Conservation (phyloP, 352 stramenopile genomes). For the Pythium scleroteichum region DNA sequence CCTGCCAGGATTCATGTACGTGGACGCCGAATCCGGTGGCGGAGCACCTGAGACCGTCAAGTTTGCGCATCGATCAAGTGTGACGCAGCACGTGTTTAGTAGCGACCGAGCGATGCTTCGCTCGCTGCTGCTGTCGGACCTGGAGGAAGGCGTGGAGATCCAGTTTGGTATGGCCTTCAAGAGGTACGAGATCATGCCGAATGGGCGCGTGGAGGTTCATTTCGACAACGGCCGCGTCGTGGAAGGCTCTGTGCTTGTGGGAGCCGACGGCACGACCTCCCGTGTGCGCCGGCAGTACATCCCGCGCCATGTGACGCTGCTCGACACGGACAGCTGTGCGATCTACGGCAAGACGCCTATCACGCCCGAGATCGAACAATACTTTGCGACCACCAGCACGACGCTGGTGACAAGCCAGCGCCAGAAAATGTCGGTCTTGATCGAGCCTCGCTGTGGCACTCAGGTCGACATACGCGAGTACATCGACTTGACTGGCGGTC, state of each 20-base stretch:
- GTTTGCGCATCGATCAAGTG: too few species aligned
- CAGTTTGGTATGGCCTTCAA: slow-evolving; percentile 64
- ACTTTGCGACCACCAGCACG: slow-evolving; percentile 45
- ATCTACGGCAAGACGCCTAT: slow-evolving; percentile 73
- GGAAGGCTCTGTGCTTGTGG: slow-evolving; percentile 51
- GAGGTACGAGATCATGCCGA: slow-evolving; percentile 39
- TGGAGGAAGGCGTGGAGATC: slow-evolving; percentile 48
- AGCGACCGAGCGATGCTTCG: slow-evolving; percentile 31
- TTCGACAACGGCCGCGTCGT: slow-evolving; percentile 57
- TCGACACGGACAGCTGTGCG: slow-evolving; percentile 63
- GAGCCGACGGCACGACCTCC: slow-evolving; percentile 59
- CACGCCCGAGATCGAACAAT: slow-evolving; percentile 43
- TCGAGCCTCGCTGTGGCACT: slow-evolving; percentile 47
- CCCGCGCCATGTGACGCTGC: slow-evolving; percentile 38
- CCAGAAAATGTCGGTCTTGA: slow-evolving; percentile 56
- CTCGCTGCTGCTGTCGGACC: slow-evolving; percentile 39
- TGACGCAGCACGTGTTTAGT: slow-evolving; percentile 30
- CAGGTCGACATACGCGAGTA: slow-evolving; percentile 35
- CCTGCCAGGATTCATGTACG: slow-evolving; percentile 45
- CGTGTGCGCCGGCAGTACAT: slow-evolving; percentile 62
- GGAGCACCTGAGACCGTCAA: not conserved
- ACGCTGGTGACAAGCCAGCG: slow-evolving; percentile 46
- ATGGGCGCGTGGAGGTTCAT: slow-evolving; percentile 45
- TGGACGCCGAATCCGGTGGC: slow-evolving; percentile 43
- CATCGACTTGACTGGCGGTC: slow-evolving; percentile 30